Evolutionary conservation across 1,284 basidiomycete genomes (phyloP).

Genomic region (Cutaneotrichosporon cyanovorans): DNA sequence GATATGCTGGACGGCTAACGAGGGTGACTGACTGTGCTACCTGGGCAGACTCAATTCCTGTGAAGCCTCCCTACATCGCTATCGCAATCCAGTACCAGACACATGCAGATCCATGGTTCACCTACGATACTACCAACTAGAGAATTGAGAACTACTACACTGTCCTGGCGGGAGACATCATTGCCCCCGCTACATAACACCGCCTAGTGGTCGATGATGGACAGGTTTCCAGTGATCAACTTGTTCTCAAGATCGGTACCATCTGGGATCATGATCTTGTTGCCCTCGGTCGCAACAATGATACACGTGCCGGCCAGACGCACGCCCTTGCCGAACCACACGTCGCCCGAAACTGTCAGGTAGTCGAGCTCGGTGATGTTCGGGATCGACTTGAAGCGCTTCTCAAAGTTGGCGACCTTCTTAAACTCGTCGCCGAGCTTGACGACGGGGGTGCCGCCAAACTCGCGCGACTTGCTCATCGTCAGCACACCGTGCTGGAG

Average conservation of each 20-base stretch:
- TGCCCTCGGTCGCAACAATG: slow-evolving; percentile 84
- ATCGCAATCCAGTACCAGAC: too few species aligned
- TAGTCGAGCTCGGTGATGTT: slow-evolving; percentile 91
- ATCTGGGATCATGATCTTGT: slow-evolving; percentile 91
- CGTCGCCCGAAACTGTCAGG: slow-evolving; percentile 92
- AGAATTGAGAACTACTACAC: too few species aligned
- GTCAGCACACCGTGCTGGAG: slow-evolving; percentile 89
- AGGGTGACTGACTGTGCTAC: too few species aligned
- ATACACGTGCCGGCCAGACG: slow-evolving; percentile 82
- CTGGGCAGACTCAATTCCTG: too few species aligned
- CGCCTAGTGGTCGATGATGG: slow-evolving; percentile 51
- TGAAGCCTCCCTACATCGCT: too few species aligned
- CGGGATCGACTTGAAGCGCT: slow-evolving; percentile 82
- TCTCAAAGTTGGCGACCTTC: slow-evolving; percentile 94
- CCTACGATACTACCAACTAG: too few species aligned
- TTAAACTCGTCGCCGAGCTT: slow-evolving; percentile 76
- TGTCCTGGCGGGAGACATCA: too few species aligned
- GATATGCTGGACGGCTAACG: too few species aligned
- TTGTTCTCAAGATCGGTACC: slow-evolving; percentile 90
- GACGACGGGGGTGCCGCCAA: slow-evolving; percentile 90
- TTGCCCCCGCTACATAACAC: too few species aligned
- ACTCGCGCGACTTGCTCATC: slow-evolving; percentile 83
- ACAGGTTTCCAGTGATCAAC: slow-evolving; percentile 53
- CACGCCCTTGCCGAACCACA: slow-evolving; percentile 90
- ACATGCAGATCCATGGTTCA: too few species aligned